A percentile compares a stretch with the other conserved stretches of the same genome.
Conservation (phyloP, 2,329 filamentous ascomycete genomes). For the Trichoderma koningiopsis region DNA sequence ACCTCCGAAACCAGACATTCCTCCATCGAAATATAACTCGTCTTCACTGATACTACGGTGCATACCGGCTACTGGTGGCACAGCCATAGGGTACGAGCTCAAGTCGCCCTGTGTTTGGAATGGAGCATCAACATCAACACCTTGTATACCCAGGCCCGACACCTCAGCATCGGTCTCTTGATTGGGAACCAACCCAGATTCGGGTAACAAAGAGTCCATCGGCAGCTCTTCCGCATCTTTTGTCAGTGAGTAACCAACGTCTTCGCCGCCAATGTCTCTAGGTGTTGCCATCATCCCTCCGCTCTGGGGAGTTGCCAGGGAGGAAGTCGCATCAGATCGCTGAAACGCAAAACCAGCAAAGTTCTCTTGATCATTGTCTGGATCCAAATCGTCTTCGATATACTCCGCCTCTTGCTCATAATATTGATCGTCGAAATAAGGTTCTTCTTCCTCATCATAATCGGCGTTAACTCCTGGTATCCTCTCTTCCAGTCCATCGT, state of each 20-base stretch:
- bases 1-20: constrained; percentile 52
- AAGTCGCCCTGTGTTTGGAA: not conserved
- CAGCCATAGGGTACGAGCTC: not conserved
- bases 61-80: constrained; percentile 26
- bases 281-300: constrained; percentile 54
- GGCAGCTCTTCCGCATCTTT: constrained; percentile 45
- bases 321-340: constrained; percentile 54
- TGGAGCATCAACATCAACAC: constrained; percentile 32
- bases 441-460: constrained; percentile 47
- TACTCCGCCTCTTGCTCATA: constrained; percentile 31
- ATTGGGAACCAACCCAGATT: not conserved
- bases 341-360: constrained; percentile 63
- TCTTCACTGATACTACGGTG: constrained; percentile 46
- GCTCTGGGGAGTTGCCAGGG: constrained; percentile 53
- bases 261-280: constrained; percentile 53
- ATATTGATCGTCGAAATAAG: constrained; percentile 36
- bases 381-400: constrained; percentile 42
- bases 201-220: constrained; percentile 23
- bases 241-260: constrained; percentile 60
- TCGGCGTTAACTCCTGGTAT: constrained; percentile 62
- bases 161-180: constrained; percentile 28
- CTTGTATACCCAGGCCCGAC: constrained; percentile 50
- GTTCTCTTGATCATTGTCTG: constrained; percentile 61
- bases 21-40: constrained; percentile 72
- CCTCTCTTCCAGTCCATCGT: constrained; percentile 66